Evolutionary conservation across 495 filamentous ascomycete species (phyloP).

Genomic region (Opeltia flavorubescens): DNA sequence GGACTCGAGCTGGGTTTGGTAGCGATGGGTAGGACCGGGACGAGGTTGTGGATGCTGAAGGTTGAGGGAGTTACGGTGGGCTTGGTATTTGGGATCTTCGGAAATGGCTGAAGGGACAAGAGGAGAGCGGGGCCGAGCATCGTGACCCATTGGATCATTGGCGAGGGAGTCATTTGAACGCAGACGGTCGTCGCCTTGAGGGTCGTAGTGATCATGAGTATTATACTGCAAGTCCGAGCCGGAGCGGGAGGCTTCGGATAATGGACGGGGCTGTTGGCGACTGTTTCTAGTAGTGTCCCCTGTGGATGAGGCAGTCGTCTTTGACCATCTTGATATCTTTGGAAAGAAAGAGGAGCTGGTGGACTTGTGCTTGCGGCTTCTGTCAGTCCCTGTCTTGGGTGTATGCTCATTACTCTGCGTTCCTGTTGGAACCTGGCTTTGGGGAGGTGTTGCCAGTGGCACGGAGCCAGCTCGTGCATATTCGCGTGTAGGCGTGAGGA

Average conservation of each 20-base stretch:
- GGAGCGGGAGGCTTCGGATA: conserved; percentile 50
- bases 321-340: conserved; percentile 93
- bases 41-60: conserved; percentile 84
- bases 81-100: conserved; percentile 82
- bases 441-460: conserved; percentile 62
- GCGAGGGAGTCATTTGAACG: conserved; percentile 49
- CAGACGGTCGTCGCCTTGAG: conserved; percentile 56
- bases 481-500: conserved; percentile 28
- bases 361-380: conserved; percentile 81
- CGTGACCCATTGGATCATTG: conserved; percentile 27
- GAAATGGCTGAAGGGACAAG: conserved; percentile 49
- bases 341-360: conserved; percentile 79
- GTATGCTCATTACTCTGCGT: conserved; percentile 62
- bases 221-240: conserved; percentile 61
- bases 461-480: conserved; percentile 41
- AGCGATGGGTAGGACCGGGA: conserved; percentile 66
- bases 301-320: conserved; percentile 78
- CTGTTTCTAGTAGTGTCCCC: conserved; percentile 40
- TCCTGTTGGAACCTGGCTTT: conserved; percentile 37
- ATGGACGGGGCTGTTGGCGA: conserved; percentile 34
- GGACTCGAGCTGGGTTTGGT: conserved; percentile 65
- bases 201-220: conserved; percentile 46
- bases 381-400: conserved; percentile 52
- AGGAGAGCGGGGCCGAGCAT: conserved; percentile 44
- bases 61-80: conserved; percentile 78